Base-by-base conservation (phyloP, 352 stramenopile genomes). In the Phytophthora ohioensis region DNA sequence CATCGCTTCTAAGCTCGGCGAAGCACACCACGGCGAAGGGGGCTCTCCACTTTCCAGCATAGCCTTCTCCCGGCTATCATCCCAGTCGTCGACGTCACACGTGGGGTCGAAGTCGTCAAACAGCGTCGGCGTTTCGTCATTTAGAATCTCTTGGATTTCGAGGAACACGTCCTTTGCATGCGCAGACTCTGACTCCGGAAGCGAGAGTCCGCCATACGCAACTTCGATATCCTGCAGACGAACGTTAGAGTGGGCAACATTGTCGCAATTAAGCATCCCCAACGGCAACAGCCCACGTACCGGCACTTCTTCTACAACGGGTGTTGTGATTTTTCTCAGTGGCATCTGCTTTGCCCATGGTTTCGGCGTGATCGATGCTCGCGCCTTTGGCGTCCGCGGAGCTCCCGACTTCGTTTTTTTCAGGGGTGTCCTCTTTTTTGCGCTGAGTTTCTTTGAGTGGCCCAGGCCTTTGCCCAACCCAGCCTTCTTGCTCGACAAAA, bases 121-220 rank as follows among this genome's bases (percentile, higher is more conserved):
- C 10, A 91, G 65, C 36, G 78, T 84, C 7, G 68, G 77, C 2
- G 72, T 88, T 42, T 74, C 81, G 55, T 81, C 69, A 45, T 82
- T 71, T 5, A 78, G n/a, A 11, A 92, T 54, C 34, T 93, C 86
- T 27, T 58, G 64, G 41, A 81, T 46, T 34, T 91, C 85, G 38
- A 88, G 61, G 32, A 71, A 75, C 11, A 95, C 65, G n/a, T 61
- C 62, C 13, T 78, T 69, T n/a, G 91, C 43, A 51, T 84, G 85
- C 0, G 55, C 66, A 1, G 68, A 71, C 17, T 90, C 73, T 3
- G 69, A 48, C 27, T 65, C 64, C 0, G 69, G 62, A 1, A 74
- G 82, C 5, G 81, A 48, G 8, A 95, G 30, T 17, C 88, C 88
- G 34, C 88, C 88, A 52, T 93, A 93, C 15, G 88, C 85, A 38